phyloP scores from a whole-genome alignment of 1,139 yeast genomes.

The Sugiyamaella pinicola region DNA sequence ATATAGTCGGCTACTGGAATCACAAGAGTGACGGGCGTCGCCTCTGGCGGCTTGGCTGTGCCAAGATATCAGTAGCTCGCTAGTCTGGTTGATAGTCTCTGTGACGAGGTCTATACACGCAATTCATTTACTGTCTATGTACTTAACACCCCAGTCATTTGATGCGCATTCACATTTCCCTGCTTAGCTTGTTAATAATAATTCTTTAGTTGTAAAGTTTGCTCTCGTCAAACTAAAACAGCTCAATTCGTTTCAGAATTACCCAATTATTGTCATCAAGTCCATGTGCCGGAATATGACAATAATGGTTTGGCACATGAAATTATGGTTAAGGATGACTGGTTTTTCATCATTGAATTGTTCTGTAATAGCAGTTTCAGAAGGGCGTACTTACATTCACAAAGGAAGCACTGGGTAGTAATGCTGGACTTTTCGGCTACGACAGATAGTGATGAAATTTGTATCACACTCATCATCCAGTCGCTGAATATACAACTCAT shows the following conservation, averaged over 20 bases:
- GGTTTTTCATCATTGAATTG: constrained; percentile 23
- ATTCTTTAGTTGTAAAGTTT: no score
- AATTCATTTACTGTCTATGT: no score
- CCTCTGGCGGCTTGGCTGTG: not conserved
- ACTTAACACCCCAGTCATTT: no score
- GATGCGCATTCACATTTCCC: no score
- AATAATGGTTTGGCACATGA: constrained; percentile 22
- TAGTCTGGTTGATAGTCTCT: no score
- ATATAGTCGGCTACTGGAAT: no score
- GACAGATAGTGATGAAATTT: constrained; percentile 20
- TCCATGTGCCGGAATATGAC: constrained; percentile 22
- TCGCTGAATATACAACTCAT: constrained; percentile 21
- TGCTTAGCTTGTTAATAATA: no score
- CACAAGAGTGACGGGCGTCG: no score
- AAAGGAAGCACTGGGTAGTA: constrained; percentile 32
- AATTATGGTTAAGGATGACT: constrained; percentile 30
- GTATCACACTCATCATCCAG: constrained; percentile 27
- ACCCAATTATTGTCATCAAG: constrained; percentile 25
- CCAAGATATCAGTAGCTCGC: no score
- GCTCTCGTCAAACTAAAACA: not conserved
- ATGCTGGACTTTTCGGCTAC: constrained; percentile 21
- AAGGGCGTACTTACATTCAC: constrained; percentile 10
- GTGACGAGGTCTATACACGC: no score
- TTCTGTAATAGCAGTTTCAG: not conserved
- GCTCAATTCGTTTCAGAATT: constrained; percentile 19